Evolutionary conservation across 768 basidiomycete species (phyloP), one percentile per base, ranked within the genome.

Genomic region (Termitomyces sp.): DNA sequence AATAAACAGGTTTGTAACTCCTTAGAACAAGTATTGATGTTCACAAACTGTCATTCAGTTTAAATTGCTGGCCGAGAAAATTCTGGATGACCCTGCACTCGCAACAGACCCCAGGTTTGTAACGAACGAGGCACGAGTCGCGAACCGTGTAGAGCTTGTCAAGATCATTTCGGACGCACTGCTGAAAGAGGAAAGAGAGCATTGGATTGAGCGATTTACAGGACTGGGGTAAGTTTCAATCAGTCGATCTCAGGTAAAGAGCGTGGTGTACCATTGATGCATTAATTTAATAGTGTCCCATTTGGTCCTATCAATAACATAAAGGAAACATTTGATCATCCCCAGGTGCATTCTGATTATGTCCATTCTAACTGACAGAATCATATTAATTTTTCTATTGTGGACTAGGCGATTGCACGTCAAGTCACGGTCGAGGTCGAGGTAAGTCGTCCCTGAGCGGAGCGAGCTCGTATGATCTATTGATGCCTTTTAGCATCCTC

Each of bases 251-350:
- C 31, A 29, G 23, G 4, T 14, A 23, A 10, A 38, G 21, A 37
- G 25, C 3, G 27, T 25, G 52, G 32, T 38, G 27, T 31, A 27
- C 12, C 41, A 38, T 45, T 50, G 31, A 41, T 51, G 9, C 4
- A 51, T 47, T n/a, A 3, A 50, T 53, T 25, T 59, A n/a, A n/a
- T n/a, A 91, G 89, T 11, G 84, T 93, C 25, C 91, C 92, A 7
- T 87, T 89, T 70, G 91, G 90, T 31, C 95, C 95, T 17, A 96
- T 98, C 75, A 97, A 97, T 69, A 88, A 92, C 63, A 92, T 98
- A 58, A 67, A 80, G 58, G 85, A 94, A 70, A 94, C 95, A 3
- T 98, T 97, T 66, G 82, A 84, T 34, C 95, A 97, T 71, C 92
- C 93, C 7, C 85, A 86, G 72, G 78, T 75, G 58, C 62, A 66